Percentiles rank a stretch among this genome's conserved stretches.
phyloP scores from a whole-genome alignment of 169 alveolate species.

The Babesia ovata region DNA sequence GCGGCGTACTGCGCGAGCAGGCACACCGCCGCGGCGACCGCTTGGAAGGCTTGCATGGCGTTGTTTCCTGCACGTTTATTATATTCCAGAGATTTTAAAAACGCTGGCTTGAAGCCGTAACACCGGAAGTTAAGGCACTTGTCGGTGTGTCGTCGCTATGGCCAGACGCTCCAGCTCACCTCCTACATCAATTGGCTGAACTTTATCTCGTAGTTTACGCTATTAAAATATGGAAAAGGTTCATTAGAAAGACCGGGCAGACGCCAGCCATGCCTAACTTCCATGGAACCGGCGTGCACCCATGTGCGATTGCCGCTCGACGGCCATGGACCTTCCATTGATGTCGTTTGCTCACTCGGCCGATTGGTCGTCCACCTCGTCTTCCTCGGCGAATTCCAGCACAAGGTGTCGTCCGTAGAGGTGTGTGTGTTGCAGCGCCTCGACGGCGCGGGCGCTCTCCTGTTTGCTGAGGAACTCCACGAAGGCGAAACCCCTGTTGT shows the following conservation, averaged over 20 bases:
- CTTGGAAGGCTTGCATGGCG: conserved; percentile 14
- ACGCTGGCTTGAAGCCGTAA: too few species aligned
- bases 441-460: conserved; percentile 88
- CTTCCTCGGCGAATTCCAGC: conserved; percentile 84
- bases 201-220: too few species aligned
- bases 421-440: conserved; percentile 88
- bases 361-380: neutral
- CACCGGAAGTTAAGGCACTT: too few species aligned
- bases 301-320: conserved; percentile 4
- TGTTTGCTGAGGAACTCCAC: conserved; percentile 88
- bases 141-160: too few species aligned
- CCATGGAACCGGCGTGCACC: conserved; percentile 27
- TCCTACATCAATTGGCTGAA: too few species aligned
- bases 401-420: conserved; percentile 91
- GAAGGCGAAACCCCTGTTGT: conserved; percentile 92
- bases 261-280: conserved; percentile 1
- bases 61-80: neutral
- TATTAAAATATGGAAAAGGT: too few species aligned
- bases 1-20: conserved; percentile 21
- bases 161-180: too few species aligned
- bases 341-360: too few species aligned
- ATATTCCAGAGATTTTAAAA: too few species aligned
- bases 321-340: neutral
- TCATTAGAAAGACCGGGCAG: too few species aligned
- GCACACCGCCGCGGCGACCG: neutral